phyloP scores from a whole-genome alignment of 441 rosid genomes.

The Brassica balearica region DNA sequence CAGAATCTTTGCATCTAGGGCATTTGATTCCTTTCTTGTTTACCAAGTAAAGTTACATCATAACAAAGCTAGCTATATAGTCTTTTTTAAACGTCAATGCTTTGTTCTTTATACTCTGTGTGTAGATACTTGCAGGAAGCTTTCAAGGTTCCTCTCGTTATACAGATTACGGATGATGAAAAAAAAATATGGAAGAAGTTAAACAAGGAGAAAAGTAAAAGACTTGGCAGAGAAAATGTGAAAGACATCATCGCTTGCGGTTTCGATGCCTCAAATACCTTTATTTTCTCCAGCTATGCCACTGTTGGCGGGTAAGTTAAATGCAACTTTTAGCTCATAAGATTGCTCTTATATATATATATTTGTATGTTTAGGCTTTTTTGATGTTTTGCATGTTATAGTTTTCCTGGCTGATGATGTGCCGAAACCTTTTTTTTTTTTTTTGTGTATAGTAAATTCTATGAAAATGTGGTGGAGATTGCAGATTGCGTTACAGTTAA shows the following conservation, averaged over 20 bases:
- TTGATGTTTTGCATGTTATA: no score
- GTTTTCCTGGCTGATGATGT: background rate
- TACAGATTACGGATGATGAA: conserved; percentile 6
- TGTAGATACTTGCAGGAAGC: conserved; percentile 4
- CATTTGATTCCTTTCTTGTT: conserved; percentile 5
- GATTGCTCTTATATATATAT: background rate
- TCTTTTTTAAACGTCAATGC: background rate
- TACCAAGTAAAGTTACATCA: background rate
- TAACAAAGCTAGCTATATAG: background rate
- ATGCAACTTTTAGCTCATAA: background rate
- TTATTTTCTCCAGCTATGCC: background rate
- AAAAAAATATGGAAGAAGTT: background rate
- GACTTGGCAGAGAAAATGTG: background rate
- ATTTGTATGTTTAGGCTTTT: background rate
- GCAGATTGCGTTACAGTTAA: background rate
- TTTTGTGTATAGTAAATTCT: background rate
- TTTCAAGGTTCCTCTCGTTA: background rate
- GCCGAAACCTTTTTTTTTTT: background rate
- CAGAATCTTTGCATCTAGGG: background rate
- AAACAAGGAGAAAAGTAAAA: background rate
- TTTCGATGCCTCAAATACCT: background rate
- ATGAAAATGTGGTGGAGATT: background rate
- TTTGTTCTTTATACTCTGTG: background rate
- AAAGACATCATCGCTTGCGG: conserved; percentile 1
- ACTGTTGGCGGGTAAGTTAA: background rate